These are phyloP conservation scores for Colletotrichum spaethianum DNA, from an alignment of 2,329 filamentous ascomycete species.

Conservation along the genomic window DNA sequence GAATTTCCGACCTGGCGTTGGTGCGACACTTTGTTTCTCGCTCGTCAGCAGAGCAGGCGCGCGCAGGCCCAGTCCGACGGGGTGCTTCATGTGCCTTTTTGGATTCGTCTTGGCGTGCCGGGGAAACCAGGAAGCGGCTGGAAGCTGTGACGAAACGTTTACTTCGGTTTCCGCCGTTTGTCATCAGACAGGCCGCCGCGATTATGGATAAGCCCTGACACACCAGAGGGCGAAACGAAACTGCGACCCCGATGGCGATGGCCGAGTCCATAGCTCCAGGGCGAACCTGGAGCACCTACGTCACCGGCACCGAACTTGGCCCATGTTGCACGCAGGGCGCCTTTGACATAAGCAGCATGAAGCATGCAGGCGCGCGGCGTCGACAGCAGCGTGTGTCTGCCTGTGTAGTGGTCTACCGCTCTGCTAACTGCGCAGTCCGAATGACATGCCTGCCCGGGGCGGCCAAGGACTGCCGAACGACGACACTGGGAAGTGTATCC, in stretches of 20 bases:
- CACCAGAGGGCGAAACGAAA: constrained; percentile 31
- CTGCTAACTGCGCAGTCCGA: neutral
- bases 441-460: neutral
- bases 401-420: neutral
- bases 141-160: constrained; percentile 27
- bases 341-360: constrained; percentile 21
- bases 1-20: constrained; percentile 12
- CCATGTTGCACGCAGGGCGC: constrained; percentile 12
- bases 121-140: constrained; percentile 13
- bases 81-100: constrained; percentile 1
- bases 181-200: neutral
- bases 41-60: neutral
- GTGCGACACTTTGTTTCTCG: constrained; percentile 3
- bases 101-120: constrained; percentile 13
- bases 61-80: neutral
- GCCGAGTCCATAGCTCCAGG: constrained; percentile 15
- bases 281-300: constrained; percentile 21
- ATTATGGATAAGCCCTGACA: constrained; percentile 38
- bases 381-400: neutral
- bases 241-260: constrained; percentile 26
- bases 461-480: constrained; percentile 7
- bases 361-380: constrained; percentile 31
- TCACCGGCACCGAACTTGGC: constrained; percentile 20
- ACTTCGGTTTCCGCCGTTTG: constrained; percentile 6
- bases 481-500: neutral